A percentile compares a stretch with the other conserved stretches of the same genome.
These are phyloP conservation scores for Pouteria glomerata DNA, from an alignment of 148 eudicot species.

Conservation along the genomic window DNA sequence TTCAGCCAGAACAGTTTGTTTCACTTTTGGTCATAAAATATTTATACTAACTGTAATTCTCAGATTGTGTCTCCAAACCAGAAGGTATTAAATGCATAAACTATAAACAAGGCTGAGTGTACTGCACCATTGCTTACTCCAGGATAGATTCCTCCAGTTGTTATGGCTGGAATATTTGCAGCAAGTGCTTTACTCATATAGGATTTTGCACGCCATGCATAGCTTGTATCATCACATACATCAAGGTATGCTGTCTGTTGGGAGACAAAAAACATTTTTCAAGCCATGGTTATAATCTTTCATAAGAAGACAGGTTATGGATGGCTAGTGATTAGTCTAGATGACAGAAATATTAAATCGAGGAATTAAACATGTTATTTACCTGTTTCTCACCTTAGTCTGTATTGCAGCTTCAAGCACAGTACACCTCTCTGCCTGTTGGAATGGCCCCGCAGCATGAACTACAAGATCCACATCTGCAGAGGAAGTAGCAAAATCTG, in stretches of 20 bases:
- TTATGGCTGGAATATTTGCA: constrained; percentile 85
- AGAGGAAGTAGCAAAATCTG: constrained; percentile 5
- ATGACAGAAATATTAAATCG: background rate
- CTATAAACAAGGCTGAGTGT: background rate
- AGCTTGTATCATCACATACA: constrained; percentile 92
- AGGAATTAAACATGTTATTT: constrained; percentile 24
- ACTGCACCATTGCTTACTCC: constrained; percentile 98
- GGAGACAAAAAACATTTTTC: constrained; percentile 6
- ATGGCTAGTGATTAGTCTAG: background rate
- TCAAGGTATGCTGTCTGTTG: constrained; percentile 89
- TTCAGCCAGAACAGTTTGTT: background rate
- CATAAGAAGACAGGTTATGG: background rate
- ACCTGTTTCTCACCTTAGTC: constrained; percentile 95
- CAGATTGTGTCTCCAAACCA: background rate
- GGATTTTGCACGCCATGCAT: constrained; percentile 78
- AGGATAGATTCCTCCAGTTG: constrained; percentile 95
- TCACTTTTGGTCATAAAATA: background rate
- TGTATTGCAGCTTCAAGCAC: constrained; percentile 96
- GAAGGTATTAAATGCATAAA: constrained; percentile 6
- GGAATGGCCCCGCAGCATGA: constrained; percentile 97
- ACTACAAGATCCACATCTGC: constrained; percentile 94
- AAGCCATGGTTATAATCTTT: background rate
- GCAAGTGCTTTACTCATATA: constrained; percentile 58
- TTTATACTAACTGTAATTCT: background rate
- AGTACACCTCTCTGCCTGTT: constrained; percentile 67